Conservation (phyloP, 305 asterid genomes). For the Salvia sclarea region DNA sequence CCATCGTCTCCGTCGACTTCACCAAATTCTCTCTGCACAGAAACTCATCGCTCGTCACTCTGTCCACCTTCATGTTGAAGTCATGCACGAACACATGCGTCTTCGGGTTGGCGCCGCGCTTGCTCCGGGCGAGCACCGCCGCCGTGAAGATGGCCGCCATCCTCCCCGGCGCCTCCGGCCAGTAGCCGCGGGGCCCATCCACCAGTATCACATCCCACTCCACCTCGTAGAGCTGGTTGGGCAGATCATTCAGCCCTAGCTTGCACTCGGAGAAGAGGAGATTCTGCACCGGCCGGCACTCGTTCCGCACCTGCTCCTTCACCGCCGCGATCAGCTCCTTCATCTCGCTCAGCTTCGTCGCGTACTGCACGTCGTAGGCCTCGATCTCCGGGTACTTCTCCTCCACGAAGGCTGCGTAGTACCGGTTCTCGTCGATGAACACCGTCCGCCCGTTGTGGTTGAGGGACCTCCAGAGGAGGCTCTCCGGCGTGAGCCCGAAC, state of each 20-base stretch:
- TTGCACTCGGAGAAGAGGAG: conserved; percentile 82
- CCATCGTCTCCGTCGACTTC: conserved; percentile 71
- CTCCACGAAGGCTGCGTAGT: conserved; percentile 83
- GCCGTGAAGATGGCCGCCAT: conserved; percentile 92
- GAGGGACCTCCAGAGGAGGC: conserved; percentile 77
- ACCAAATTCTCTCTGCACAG: conserved; percentile 82
- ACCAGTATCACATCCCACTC: conserved; percentile 88
- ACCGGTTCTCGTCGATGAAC: conserved; percentile 82
- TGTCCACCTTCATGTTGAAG: conserved; percentile 66
- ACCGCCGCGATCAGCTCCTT: conserved; percentile 60
- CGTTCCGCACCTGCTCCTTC: conserved; percentile 66
- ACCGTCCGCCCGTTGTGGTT: conserved; percentile 76
- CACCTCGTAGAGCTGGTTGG: conserved; percentile 82
- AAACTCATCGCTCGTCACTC: conserved; percentile 71
- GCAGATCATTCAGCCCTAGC: conserved; percentile 76
- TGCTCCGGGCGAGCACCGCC: conserved; percentile 86
- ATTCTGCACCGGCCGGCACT: conserved; percentile 92
- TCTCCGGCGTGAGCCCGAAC: conserved; percentile 86
- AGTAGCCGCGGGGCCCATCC: conserved; percentile 89
- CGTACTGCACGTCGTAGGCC: conserved; percentile 85
- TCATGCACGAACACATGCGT: conserved; percentile 89
- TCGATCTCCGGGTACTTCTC: conserved; percentile 83
- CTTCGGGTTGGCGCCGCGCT: conserved; percentile 55
- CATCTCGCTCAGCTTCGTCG: conserved; percentile 67
- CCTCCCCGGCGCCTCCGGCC: conserved; percentile 98